Conservation (phyloP, 805 yeast species). For the Danielia reshetovae region DNA sequence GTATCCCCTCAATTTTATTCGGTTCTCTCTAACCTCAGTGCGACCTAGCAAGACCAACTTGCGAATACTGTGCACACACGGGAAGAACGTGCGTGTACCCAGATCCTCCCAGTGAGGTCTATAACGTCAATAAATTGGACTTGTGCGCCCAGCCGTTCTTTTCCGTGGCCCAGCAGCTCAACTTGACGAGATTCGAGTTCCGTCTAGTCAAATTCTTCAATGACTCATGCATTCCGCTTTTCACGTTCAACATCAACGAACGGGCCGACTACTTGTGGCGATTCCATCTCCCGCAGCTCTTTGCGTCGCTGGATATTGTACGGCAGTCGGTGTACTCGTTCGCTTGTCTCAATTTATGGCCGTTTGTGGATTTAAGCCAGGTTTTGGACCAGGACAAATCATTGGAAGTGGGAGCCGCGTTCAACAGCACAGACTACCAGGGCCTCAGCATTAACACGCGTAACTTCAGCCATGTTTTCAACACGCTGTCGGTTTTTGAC, state of each 20-base stretch:
- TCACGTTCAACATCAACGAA: constrained; percentile 22
- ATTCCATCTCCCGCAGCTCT: constrained; percentile 22
- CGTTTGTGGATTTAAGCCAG: constrained; percentile 15
- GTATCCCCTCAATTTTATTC: constrained; percentile 6
- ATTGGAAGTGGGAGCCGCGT: too few species aligned
- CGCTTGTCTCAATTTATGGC: constrained; percentile 24
- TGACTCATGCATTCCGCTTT: constrained; percentile 22
- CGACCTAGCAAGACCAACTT: constrained; percentile 26
- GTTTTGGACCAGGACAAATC: not conserved
- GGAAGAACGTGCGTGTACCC: constrained; percentile 23
- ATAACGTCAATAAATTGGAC: too few species aligned
- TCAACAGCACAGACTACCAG: not conserved
- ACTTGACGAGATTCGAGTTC: constrained; percentile 20
- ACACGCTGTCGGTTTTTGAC: constrained; percentile 6
- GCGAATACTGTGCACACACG: constrained; percentile 32
- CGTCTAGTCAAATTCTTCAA: constrained; percentile 27
- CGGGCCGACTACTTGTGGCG: constrained; percentile 23
- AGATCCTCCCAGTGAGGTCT: not conserved
- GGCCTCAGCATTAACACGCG: not conserved
- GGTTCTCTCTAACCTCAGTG: constrained; percentile 24
- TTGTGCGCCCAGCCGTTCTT: constrained; percentile 8
- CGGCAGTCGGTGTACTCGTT: constrained; percentile 23
- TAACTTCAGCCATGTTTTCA: constrained; percentile 10
- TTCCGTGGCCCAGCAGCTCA: constrained; percentile 18
- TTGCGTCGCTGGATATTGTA: constrained; percentile 22